Evolutionary conservation across 2,329 filamentous ascomycete genomes (phyloP).

Genomic region (Lanzia echinophila): DNA sequence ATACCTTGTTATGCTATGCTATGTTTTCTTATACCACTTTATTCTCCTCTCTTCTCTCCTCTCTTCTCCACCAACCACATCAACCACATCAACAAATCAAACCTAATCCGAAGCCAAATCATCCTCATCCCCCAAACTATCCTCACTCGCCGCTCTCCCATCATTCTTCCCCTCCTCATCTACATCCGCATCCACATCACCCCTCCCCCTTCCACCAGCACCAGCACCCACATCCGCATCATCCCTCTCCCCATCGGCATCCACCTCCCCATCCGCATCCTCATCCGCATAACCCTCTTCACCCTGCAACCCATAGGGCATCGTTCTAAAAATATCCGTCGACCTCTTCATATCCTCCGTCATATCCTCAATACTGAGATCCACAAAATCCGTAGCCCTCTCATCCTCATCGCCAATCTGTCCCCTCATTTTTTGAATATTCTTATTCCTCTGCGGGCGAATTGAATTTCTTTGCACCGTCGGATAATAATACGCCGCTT

Average conservation of each 20-base stretch:
- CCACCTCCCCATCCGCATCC: neutral
- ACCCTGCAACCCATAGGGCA: constrained; percentile 2
- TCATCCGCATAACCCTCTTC: too few species aligned
- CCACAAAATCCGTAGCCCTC: constrained; percentile 7
- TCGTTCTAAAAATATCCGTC: neutral
- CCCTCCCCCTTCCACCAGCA: neutral
- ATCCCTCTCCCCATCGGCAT: neutral
- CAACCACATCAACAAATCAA: neutral
- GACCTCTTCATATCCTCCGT: constrained; percentile 1
- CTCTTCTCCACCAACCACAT: neutral
- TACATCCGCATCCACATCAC: constrained; percentile 1
- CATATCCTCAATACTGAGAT: constrained; percentile 6
- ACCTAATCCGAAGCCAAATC: neutral
- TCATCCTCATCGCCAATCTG: neutral
- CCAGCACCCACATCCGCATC: neutral
- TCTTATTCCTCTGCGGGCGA: constrained; percentile 56
- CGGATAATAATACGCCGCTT: constrained; percentile 61
- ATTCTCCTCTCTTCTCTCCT: neutral
- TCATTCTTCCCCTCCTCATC: constrained; percentile 5
- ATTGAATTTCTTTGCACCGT: constrained; percentile 58
- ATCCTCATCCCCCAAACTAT: constrained; percentile 4
- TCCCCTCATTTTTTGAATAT: constrained; percentile 43
- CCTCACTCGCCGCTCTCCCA: neutral
- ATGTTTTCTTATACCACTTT: neutral
- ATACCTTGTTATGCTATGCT: too few species aligned